A percentile compares a stretch with the other conserved stretches of the same genome.
These are phyloP conservation scores for Trichoderma asperellum DNA, from an alignment of 2,329 filamentous ascomycete species.

Conservation along the genomic window DNA sequence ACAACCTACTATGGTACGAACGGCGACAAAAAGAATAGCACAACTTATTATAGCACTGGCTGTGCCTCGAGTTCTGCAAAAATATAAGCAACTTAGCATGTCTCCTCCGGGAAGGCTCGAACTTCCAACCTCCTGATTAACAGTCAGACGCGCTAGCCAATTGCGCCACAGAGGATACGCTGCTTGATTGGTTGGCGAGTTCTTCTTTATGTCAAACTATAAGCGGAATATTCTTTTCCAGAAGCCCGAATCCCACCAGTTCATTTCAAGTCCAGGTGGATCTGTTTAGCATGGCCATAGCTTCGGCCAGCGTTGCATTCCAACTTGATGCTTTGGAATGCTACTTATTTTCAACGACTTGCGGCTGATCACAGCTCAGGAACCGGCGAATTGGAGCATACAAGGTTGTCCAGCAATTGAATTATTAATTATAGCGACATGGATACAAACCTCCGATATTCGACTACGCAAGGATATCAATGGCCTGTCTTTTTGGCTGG, in stretches of 20 bases:
- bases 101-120: constrained; percentile 31
- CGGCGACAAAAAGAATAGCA: not conserved
- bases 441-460: not conserved
- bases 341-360: too few relatives aligned
- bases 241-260: not conserved
- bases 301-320: too few relatives aligned
- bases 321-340: too few relatives aligned
- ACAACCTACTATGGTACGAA: not conserved
- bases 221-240: not conserved
- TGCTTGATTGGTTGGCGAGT: constrained; percentile 16
- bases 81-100: not conserved
- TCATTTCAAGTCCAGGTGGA: too few relatives aligned
- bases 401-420: not conserved
- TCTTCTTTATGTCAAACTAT: not conserved
- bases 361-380: too few relatives aligned
- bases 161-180: constrained; percentile 47
- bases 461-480: not conserved
- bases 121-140: constrained; percentile 44
- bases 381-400: not conserved
- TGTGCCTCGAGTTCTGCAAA: not conserved
- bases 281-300: not conserved
- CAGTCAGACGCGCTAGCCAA: constrained; percentile 65
- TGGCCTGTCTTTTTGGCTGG: not conserved
- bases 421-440: constrained; percentile 1
- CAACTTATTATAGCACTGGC: too few relatives aligned